A percentile compares a stretch with the other conserved stretches of the same genome.
Conservation (phyloP, 805 yeast species). For the Metschnikowia colocasiae region DNA sequence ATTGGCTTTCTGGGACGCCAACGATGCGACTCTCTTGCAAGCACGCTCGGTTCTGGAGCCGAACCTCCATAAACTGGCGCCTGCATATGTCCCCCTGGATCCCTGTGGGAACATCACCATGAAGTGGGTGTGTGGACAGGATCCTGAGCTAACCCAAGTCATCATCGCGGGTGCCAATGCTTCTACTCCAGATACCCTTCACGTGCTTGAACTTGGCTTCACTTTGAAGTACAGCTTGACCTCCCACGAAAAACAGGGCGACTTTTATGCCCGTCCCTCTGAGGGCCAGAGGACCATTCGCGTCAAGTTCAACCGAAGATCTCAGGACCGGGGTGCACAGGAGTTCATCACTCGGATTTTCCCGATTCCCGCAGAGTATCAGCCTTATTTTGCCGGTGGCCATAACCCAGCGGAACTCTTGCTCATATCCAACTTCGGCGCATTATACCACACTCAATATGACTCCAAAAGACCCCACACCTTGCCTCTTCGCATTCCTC, state of each 20-base stretch:
- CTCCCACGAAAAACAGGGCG: constrained; percentile 78
- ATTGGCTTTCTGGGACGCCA: constrained; percentile 89
- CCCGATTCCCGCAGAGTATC: constrained; percentile 34
- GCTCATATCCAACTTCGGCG: constrained; percentile 58
- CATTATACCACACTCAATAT: constrained; percentile 39
- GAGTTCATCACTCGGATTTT: constrained; percentile 28
- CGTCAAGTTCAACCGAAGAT: constrained; percentile 22
- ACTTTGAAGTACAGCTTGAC: constrained; percentile 79
- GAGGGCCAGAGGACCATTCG: constrained; percentile 32
- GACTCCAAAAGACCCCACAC: constrained; percentile 14
- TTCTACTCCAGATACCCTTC: constrained; percentile 26
- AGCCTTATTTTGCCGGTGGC: constrained; percentile 77
- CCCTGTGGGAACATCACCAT: constrained; percentile 28
- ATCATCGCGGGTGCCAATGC: constrained; percentile 68
- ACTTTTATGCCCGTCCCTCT: constrained; percentile 63
- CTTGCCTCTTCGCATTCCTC: constrained; percentile 56
- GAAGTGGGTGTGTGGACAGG: constrained; percentile 74
- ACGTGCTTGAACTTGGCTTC: constrained; percentile 68
- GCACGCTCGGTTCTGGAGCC: constrained; percentile 71
- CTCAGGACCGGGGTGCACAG: constrained; percentile 12
- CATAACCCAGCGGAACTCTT: constrained; percentile 71
- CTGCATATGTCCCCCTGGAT: constrained; percentile 16
- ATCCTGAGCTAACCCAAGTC: constrained; percentile 77
- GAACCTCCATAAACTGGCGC: constrained; percentile 54
- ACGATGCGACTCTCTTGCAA: constrained; percentile 65